Percentiles rank a stretch among this genome's conserved stretches.
Evolutionary conservation across 140 eudicot genomes (phyloP).

Genomic region (Cichorium intybus): DNA sequence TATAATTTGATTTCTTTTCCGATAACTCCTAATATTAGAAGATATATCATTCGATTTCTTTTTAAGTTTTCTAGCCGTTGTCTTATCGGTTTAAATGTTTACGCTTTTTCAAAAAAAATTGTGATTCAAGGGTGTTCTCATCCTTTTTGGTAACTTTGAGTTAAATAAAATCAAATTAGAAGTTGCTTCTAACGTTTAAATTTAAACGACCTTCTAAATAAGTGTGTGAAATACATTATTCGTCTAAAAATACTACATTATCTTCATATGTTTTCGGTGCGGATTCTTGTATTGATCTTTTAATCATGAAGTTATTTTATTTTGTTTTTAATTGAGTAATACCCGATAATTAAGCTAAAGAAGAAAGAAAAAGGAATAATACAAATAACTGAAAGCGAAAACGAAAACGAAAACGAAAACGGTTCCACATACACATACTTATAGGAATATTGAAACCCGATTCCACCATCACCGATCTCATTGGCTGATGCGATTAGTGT

Average conservation of each 20-base stretch:
- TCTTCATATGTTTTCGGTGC: not conserved
- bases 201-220: too few relatives aligned
- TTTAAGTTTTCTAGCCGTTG: too few relatives aligned
- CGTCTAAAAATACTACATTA: not conserved
- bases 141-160: too few relatives aligned
- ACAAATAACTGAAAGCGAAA: conserved; percentile 34
- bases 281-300: not conserved
- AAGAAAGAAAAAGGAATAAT: not conserved
- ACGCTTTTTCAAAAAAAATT: too few relatives aligned
- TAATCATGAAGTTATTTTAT: not conserved
- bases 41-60: too few relatives aligned
- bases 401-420: conserved; percentile 18
- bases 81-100: too few relatives aligned
- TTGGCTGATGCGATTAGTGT: conserved; percentile 17
- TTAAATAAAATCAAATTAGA: too few relatives aligned
- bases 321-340: not conserved
- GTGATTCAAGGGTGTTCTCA: too few relatives aligned
- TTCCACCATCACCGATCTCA: conserved; percentile 26
- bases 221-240: not conserved
- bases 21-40: too few relatives aligned
- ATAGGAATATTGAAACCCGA: conserved; percentile 6
- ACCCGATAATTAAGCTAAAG: not conserved
- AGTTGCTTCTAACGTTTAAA: too few relatives aligned
- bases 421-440: conserved; percentile 18
- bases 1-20: too few relatives aligned